Evolutionary conservation across 2,329 filamentous ascomycete species (phyloP).

Genomic region (Cladophialophora yegresii): DNA sequence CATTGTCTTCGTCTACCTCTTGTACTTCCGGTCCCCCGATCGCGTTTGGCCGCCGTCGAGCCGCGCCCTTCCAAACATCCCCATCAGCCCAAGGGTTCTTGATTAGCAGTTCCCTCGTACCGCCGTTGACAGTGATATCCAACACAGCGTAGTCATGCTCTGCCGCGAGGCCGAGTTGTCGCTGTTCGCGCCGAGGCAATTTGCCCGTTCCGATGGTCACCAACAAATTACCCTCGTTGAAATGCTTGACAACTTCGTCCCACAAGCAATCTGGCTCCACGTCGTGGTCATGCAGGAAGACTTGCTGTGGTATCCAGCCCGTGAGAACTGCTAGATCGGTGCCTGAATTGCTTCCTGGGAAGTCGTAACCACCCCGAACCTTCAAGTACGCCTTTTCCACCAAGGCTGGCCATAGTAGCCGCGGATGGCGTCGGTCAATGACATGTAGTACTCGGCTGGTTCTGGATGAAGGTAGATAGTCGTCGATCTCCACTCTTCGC

Average conservation of each 20-base stretch:
- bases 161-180: conserved; percentile 76
- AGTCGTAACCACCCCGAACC: conserved; percentile 92
- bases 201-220: conserved; percentile 88
- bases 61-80: conserved; percentile 40
- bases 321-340: conserved; percentile 91
- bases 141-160: conserved; percentile 95
- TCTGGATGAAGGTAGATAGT: conserved; percentile 76
- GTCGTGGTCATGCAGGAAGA: conserved; percentile 87
- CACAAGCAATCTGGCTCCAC: conserved; percentile 75
- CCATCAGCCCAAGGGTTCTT: conserved; percentile 97
- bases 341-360: conserved; percentile 94
- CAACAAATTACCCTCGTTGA: conserved; percentile 76
- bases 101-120: conserved; percentile 70
- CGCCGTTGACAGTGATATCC: conserved; percentile 67
- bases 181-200: conserved; percentile 74
- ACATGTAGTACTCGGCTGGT: conserved; percentile 79
- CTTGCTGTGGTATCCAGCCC: conserved; percentile 95
- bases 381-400: conserved; percentile 97
- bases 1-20: conserved; percentile 23
- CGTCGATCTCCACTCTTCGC: conserved; percentile 83
- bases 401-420: conserved; percentile 85
- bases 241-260: conserved; percentile 72
- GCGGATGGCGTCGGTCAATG: conserved; percentile 77
- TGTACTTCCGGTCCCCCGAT: conserved; percentile 19
- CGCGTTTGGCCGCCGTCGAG: conserved; percentile 32